A percentile compares a stretch with the other conserved stretches of the same genome.
Conservation (phyloP, 2,329 filamentous ascomycete genomes). For the Endoconidiophora laricicola region DNA sequence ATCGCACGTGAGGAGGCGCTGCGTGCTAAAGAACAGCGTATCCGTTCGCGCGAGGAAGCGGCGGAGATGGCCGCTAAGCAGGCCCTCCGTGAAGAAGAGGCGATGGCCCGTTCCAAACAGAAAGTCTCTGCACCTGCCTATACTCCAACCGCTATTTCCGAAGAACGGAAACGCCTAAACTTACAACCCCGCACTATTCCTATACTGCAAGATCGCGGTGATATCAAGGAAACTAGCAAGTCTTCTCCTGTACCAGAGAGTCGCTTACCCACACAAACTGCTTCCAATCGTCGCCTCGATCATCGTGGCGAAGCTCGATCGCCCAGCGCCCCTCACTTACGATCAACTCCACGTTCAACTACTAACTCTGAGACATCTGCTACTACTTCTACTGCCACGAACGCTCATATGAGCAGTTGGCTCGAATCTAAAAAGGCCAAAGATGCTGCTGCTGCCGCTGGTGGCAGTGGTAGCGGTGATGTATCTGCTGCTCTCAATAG, state of each 20-base stretch:
- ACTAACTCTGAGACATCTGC: conserved; percentile 8
- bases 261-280: conserved; percentile 11
- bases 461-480: conserved; percentile 18
- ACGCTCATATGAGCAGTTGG: conserved; percentile 24
- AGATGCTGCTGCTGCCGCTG: conserved; percentile 15
- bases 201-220: background rate
- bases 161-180: conserved; percentile 17
- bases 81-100: conserved; percentile 74
- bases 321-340: conserved; percentile 42
- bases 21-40: conserved; percentile 48
- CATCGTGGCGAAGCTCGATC: background rate
- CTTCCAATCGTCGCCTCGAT: background rate
- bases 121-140: background rate
- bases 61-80: conserved; percentile 51
- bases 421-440: conserved; percentile 24
- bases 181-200: conserved; percentile 11
- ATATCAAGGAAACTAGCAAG: background rate
- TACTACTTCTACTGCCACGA: background rate
- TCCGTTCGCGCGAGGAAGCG: conserved; percentile 51
- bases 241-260: conserved; percentile 15
- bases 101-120: conserved; percentile 55
- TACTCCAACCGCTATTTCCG: background rate
- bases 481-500: conserved; percentile 27
- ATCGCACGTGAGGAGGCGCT: conserved; percentile 57
- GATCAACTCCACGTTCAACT: conserved; percentile 33